Base-by-base conservation (phyloP, 2,329 filamentous ascomycete species). In the Teratosphaeriaceae sp. region DNA sequence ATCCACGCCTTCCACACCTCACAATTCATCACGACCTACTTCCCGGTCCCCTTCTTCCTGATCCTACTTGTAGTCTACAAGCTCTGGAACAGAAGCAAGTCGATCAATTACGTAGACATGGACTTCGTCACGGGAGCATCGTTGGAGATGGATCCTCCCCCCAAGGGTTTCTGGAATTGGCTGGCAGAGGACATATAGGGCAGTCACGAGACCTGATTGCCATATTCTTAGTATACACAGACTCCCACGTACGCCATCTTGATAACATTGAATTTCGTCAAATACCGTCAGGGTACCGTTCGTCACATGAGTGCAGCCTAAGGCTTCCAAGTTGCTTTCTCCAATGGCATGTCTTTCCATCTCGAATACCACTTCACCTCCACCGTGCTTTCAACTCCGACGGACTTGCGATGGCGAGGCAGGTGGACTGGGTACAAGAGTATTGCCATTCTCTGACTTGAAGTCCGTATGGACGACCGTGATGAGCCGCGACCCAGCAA, bases 1-100 rank as follows among this genome's bases (percentile, higher is more conserved):
- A 27, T 27, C 13, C 24, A 27, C 13, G 24, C 8, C 24, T 38
- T 38, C 13, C 18, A 38, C 22, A 22, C 19, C 18, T 38, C 35
- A 20, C 8, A 20, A 21, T 38, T 38, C 19, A 21, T 38, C 35
- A 38, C 35, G 13, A 38, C 35, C 7, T 38, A 38, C 35, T 21
- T 38, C 18, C 15, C 35, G 18, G 22, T 38, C 35, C 16, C 19
- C 1, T 38, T 38, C 35, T 38, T 38, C 19, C 18, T 38, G 18
- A 20, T 21, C 8, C 22, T 38, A 12, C 22, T 22, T 12, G 19
- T 38, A 21, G 35, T 19, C 8, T 38, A 38, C 19, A 38, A 38
- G 6, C n/a, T 38, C 16, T 38, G 35, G 11, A 38, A 38, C 18
- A 38, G 22, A 23, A n/a, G 18, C 8, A 38, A 19, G 18, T 5